phyloP scores from a whole-genome alignment of 352 stramenopile species.

The Globisporangium radiosum region DNA sequence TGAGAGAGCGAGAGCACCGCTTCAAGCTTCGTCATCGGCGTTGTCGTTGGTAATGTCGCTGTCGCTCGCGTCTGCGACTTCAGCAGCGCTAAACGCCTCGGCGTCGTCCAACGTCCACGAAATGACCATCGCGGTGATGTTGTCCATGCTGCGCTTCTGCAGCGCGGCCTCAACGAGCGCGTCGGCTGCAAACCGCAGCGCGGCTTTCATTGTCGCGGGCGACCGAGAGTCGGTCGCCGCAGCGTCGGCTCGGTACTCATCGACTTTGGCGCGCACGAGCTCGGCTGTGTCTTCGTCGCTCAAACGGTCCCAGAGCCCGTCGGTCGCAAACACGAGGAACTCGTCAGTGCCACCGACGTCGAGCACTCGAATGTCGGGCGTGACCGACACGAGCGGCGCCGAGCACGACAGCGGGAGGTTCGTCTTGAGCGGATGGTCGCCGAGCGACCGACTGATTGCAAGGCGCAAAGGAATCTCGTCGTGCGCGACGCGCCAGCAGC shows the following conservation, averaged over 20 bases:
- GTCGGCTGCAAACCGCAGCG: slow-evolving; percentile 48
- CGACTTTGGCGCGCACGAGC: slow-evolving; percentile 45
- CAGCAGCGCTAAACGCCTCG: slow-evolving; percentile 13
- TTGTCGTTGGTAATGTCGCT: slow-evolving; percentile 1
- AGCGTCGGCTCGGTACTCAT: slow-evolving; percentile 24
- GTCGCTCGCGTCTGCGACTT: slow-evolving; percentile 13
- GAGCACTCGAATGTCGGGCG: slow-evolving; percentile 62
- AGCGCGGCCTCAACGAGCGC: slow-evolving; percentile 65
- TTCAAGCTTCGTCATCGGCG: slow-evolving; percentile 2
- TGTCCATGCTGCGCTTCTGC: slow-evolving; percentile 70
- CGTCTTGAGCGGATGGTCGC: slow-evolving; percentile 73
- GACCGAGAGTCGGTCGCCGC: slow-evolving; percentile 5
- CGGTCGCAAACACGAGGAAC: slow-evolving; percentile 68
- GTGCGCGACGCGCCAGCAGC: slow-evolving; percentile 80
- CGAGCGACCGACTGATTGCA: slow-evolving; percentile 70
- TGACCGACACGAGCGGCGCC: slow-evolving; percentile 58
- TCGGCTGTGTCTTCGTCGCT: slow-evolving; percentile 59
- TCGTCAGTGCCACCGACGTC: slow-evolving; percentile 48
- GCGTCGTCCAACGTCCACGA: slow-evolving; percentile 27
- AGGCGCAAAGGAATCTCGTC: slow-evolving; percentile 60
- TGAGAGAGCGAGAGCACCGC: neutral
- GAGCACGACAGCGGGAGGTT: slow-evolving; percentile 54
- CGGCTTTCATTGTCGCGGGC: slow-evolving; percentile 24
- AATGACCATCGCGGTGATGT: slow-evolving; percentile 78
- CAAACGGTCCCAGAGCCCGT: slow-evolving; percentile 76